phyloP scores from a whole-genome alignment of 2,329 filamentous ascomycete genomes.

The Mycosphaerella sp. region DNA sequence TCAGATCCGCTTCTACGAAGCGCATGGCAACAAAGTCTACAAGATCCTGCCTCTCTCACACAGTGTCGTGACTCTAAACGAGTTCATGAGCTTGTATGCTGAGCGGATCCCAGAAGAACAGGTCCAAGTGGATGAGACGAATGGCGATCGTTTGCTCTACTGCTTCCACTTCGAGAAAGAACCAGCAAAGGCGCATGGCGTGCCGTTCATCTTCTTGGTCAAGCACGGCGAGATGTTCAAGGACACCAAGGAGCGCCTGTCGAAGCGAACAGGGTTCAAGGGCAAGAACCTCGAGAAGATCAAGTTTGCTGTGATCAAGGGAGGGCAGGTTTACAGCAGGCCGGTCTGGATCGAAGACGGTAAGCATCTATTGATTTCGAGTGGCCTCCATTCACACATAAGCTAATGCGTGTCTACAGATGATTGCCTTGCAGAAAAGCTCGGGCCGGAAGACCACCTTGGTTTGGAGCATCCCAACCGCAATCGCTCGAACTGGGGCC shows the following conservation, averaged over 20 bases:
- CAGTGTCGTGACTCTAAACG: constrained; percentile 73
- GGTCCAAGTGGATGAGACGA: constrained; percentile 21
- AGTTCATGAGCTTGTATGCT: constrained; percentile 75
- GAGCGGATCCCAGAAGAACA: constrained; percentile 73
- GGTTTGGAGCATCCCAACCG: constrained; percentile 59
- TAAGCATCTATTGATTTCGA: constrained; percentile 42
- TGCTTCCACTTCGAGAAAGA: constrained; percentile 94
- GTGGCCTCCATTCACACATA: not conserved
- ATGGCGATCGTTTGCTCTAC: constrained; percentile 60
- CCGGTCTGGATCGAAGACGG: constrained; percentile 82
- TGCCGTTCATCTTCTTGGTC: constrained; percentile 85
- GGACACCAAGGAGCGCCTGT: constrained; percentile 90
- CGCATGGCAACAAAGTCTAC: constrained; percentile 74
- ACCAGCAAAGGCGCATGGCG: constrained; percentile 71
- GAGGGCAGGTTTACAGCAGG: constrained; percentile 61
- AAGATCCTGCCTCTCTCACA: constrained; percentile 66
- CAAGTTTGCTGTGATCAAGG: constrained; percentile 77
- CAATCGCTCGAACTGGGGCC: constrained; percentile 52
- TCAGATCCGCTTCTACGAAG: constrained; percentile 74
- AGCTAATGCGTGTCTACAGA: constrained; percentile 32
- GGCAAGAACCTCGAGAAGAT: constrained; percentile 99
- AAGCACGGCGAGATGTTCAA: constrained; percentile 80
- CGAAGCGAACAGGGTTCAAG: constrained; percentile 87
- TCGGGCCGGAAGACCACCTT: constrained; percentile 39
- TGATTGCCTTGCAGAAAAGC: constrained; percentile 42